Evolutionary conservation across 2,329 filamentous ascomycete genomes (phyloP).

Genomic region (Colletotrichum spaethianum): DNA sequence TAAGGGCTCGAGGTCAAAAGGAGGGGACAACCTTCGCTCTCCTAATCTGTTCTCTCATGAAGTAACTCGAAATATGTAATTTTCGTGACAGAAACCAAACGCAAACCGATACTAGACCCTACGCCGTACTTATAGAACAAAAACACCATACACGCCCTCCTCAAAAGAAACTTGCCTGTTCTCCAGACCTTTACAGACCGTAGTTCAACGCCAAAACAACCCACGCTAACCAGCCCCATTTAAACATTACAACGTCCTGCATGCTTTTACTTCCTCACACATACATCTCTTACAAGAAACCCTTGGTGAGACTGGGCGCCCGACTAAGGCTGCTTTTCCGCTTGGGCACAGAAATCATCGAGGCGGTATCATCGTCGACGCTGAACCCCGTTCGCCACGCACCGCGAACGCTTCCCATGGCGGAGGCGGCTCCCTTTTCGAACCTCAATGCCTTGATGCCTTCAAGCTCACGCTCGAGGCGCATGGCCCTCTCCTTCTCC

Average conservation of each 20-base stretch:
- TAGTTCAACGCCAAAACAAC: constrained; percentile 28
- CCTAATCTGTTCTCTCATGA: not conserved
- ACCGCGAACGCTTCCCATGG: constrained; percentile 49
- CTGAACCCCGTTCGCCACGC: constrained; percentile 52
- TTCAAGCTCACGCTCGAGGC: constrained; percentile 91
- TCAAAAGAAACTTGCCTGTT: not conserved
- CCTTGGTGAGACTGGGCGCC: constrained; percentile 80
- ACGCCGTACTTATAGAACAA: constrained; percentile 26
- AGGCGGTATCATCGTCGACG: constrained; percentile 57
- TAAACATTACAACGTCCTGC: constrained; percentile 35
- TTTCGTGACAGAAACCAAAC: constrained; percentile 14
- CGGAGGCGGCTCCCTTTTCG: constrained; percentile 66
- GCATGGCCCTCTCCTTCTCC: constrained; percentile 84
- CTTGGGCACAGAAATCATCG: constrained; percentile 68
- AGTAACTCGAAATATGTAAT: constrained; percentile 22
- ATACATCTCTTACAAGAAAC: constrained; percentile 71
- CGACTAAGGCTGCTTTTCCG: constrained; percentile 77
- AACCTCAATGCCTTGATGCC: constrained; percentile 83
- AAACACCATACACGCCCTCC: constrained; percentile 31
- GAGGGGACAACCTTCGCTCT: not conserved
- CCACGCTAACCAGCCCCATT: constrained; percentile 22
- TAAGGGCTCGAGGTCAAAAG: not conserved
- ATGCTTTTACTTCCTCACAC: constrained; percentile 8
- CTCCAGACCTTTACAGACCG: constrained; percentile 3
- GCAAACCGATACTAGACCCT: constrained; percentile 25